A percentile compares a stretch with the other conserved stretches of the same genome.
Conservation (phyloP, 345 rosid genomes). For the Eucalyptus camaldulensis region DNA sequence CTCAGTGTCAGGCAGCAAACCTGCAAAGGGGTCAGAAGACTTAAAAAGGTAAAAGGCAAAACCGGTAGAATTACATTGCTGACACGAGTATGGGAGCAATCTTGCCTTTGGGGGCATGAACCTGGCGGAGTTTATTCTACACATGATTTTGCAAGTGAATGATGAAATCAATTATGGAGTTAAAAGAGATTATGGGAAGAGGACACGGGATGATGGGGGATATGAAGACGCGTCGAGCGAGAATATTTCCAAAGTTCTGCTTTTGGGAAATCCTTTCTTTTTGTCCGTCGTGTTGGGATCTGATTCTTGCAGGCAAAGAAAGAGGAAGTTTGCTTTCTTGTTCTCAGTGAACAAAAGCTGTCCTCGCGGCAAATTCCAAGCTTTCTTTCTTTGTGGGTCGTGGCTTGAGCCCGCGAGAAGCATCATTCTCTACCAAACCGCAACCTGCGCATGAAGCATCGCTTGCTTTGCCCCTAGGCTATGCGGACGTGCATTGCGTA, state of each 20-base stretch:
- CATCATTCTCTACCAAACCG: background rate
- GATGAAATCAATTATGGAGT: background rate
- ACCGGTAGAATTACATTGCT: background rate
- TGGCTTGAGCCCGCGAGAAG: background rate
- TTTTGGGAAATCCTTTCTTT: background rate
- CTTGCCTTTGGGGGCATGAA: background rate
- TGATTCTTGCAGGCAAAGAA: background rate
- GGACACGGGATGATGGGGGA: background rate
- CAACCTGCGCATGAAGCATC: background rate
- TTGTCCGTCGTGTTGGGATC: background rate
- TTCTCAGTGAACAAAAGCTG: background rate
- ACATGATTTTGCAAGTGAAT: background rate
- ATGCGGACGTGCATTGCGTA: background rate
- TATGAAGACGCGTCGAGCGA: background rate
- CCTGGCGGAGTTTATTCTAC: background rate
- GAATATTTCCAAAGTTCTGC: background rate
- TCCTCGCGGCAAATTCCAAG: background rate
- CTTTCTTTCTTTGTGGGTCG: background rate
- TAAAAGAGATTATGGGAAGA: background rate
- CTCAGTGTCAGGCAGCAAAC: constrained; percentile 49
- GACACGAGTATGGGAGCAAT: background rate
- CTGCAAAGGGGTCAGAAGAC: constrained; percentile 5
- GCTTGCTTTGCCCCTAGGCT: background rate
- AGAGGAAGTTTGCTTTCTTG: background rate
- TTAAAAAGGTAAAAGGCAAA: background rate